These are phyloP conservation scores for Didymella keratinophila DNA, from an alignment of 2,329 filamentous ascomycete species.

Conservation along the genomic window DNA sequence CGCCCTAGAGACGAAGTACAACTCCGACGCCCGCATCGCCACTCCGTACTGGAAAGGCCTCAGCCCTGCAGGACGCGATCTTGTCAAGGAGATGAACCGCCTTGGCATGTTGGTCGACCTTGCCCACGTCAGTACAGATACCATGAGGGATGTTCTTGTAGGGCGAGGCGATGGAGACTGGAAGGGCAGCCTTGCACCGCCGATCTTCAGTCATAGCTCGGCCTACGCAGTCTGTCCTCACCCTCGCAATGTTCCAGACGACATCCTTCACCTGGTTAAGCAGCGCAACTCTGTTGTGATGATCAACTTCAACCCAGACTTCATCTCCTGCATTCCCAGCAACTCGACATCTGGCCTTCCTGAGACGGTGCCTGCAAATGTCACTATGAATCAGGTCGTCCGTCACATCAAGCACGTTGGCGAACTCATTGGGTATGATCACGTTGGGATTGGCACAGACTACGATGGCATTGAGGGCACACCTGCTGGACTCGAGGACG, in stretches of 20 bases:
- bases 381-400: slow-evolving; percentile 78
- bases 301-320: slow-evolving; percentile 87
- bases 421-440: slow-evolving; percentile 80
- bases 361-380: slow-evolving; percentile 70
- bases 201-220: slow-evolving; percentile 90
- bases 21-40: slow-evolving; percentile 50
- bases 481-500: slow-evolving; percentile 81
- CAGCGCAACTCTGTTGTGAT: slow-evolving; percentile 79
- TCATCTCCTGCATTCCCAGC: slow-evolving; percentile 75
- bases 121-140: slow-evolving; percentile 78
- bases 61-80: slow-evolving; percentile 69
- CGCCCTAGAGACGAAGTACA: slow-evolving; percentile 67
- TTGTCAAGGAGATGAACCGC: slow-evolving; percentile 91
- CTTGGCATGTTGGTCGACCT: slow-evolving; percentile 95
- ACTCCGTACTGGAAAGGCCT: slow-evolving; percentile 75
- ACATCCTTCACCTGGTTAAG: slow-evolving; percentile 80
- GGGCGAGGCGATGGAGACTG: slow-evolving; percentile 61
- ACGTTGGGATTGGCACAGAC: slow-evolving; percentile 89
- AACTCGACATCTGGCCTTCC: slow-evolving; percentile 71
- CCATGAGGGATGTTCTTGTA: slow-evolving; percentile 83
- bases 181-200: slow-evolving; percentile 77
- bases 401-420: slow-evolving; percentile 86
- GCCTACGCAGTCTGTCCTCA: slow-evolving; percentile 83
- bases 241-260: slow-evolving; percentile 87
- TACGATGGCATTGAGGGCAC: slow-evolving; percentile 78